phyloP scores from a whole-genome alignment of 768 basidiomycete genomes.

The Lactarius sanguifluus region DNA sequence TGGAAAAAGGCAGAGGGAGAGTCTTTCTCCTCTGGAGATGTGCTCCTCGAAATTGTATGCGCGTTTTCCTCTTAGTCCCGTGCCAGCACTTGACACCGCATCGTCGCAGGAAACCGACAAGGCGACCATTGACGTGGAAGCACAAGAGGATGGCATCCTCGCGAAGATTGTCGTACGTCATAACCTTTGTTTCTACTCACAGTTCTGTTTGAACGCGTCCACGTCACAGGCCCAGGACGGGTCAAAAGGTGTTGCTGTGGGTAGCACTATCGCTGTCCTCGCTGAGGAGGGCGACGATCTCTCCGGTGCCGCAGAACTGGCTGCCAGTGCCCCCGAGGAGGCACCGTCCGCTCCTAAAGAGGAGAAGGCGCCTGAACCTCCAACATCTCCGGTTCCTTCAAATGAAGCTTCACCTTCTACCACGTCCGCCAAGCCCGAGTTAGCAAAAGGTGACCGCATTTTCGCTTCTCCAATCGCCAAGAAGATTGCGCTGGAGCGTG shows the following conservation, averaged over 20 bases:
- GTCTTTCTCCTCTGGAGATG: constrained; percentile 83
- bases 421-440: constrained; percentile 51
- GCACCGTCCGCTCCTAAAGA: constrained; percentile 37
- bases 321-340: constrained; percentile 56
- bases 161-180: constrained; percentile 91
- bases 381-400: constrained; percentile 40
- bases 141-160: constrained; percentile 94
- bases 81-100: constrained; percentile 23
- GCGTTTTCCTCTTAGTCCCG: constrained; percentile 18
- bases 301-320: constrained; percentile 74
- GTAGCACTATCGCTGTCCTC: constrained; percentile 85
- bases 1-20: constrained; percentile 99
- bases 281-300: constrained; percentile 96
- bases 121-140: constrained; percentile 99
- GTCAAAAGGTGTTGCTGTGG: constrained; percentile 83
- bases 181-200: background rate
- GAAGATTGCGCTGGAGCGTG: constrained; percentile 93
- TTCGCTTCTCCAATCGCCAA: constrained; percentile 96
- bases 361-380: constrained; percentile 44
- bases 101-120: constrained; percentile 93
- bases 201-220: constrained; percentile 6
- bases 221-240: constrained; percentile 70
- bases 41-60: constrained; percentile 91
- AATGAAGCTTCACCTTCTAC: constrained; percentile 39
- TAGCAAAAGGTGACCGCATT: constrained; percentile 74